These are phyloP conservation scores for Zalaria sp. DNA, from an alignment of 2,329 filamentous ascomycete species.

Conservation along the genomic window DNA sequence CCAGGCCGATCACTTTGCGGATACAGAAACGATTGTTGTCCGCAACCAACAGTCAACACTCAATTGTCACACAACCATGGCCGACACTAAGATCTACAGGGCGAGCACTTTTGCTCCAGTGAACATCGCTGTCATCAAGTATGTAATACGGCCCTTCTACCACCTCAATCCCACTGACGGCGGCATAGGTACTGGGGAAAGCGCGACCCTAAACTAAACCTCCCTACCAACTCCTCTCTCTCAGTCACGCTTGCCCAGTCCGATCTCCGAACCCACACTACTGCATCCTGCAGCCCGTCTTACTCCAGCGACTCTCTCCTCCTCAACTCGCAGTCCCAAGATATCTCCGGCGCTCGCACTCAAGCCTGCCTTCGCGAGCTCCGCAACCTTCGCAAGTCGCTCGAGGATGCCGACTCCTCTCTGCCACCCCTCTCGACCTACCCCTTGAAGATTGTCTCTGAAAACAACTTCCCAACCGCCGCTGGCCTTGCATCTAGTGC, in stretches of 20 bases:
- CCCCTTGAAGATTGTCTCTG: slow-evolving; percentile 74
- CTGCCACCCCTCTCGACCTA: slow-evolving; percentile 70
- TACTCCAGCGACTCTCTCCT: slow-evolving; percentile 61
- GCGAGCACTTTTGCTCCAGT: slow-evolving; percentile 94
- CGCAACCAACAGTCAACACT: too few species aligned
- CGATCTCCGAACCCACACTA: slow-evolving; percentile 90
- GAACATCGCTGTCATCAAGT: slow-evolving; percentile 98
- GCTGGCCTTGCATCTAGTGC: slow-evolving; percentile 62
- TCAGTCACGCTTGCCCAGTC: slow-evolving; percentile 90
- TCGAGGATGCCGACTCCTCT: slow-evolving; percentile 58
- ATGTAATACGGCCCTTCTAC: slow-evolving; percentile 13
- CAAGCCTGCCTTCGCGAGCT: slow-evolving; percentile 88
- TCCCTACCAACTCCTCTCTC: slow-evolving; percentile 94
- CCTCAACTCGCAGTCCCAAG: slow-evolving; percentile 71
- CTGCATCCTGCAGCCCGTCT: slow-evolving; percentile 69
- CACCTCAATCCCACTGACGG: slow-evolving; percentile 5
- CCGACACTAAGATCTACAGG: slow-evolving; percentile 49
- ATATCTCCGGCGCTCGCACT: slow-evolving; percentile 78
- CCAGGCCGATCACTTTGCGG: too few species aligned
- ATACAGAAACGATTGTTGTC: too few species aligned
- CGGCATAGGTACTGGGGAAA: slow-evolving; percentile 77
- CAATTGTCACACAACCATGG: too few species aligned
- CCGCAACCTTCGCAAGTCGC: slow-evolving; percentile 56
- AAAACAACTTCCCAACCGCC: slow-evolving; percentile 98
- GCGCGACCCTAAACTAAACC: slow-evolving; percentile 82